Conservation (phyloP, 2,329 filamentous ascomycete species). For the Ophiobolus disseminans region DNA sequence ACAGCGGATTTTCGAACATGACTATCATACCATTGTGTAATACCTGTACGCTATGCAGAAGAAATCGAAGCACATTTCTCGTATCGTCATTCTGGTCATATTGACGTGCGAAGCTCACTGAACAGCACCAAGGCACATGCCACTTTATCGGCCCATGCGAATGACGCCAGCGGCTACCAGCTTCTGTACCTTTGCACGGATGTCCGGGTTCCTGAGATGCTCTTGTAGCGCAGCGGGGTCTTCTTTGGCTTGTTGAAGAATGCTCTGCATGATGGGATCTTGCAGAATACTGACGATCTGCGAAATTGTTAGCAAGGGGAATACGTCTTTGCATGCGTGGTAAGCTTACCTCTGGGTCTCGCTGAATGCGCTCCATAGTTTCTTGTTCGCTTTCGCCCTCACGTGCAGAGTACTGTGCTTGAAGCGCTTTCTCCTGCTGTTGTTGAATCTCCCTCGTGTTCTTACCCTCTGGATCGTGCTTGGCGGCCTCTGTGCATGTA, state of each 20-base stretch:
- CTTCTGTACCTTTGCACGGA: slow-evolving; percentile 91
- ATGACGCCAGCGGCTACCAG: slow-evolving; percentile 92
- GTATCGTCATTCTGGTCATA: not conserved
- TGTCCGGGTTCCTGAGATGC: slow-evolving; percentile 92
- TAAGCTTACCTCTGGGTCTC: slow-evolving; percentile 81
- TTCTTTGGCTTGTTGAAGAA: slow-evolving; percentile 93
- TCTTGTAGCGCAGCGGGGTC: slow-evolving; percentile 92
- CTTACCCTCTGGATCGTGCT: slow-evolving; percentile 78
- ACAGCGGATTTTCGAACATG: not conserved
- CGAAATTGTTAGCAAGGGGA: slow-evolving; percentile 30
- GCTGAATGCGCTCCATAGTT: slow-evolving; percentile 87
- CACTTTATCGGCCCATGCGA: slow-evolving; percentile 66
- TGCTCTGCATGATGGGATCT: slow-evolving; percentile 97
- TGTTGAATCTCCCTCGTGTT: slow-evolving; percentile 91
- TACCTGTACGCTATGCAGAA: slow-evolving; percentile 7
- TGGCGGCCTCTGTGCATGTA: slow-evolving; percentile 79
- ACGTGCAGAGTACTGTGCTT: slow-evolving; percentile 86
- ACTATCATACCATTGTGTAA: not conserved
- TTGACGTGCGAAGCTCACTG: not conserved
- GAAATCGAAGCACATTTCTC: not conserved
- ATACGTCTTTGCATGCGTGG: not conserved
- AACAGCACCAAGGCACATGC: not conserved
- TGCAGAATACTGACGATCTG: slow-evolving; percentile 88
- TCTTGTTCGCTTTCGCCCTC: slow-evolving; percentile 97
- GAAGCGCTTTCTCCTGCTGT: slow-evolving; percentile 90